A percentile compares a stretch with the other conserved stretches of the same genome.
These are phyloP conservation scores for Paraurostyla sp. DNA, from an alignment of 73 alveolate species.

Conservation along the genomic window DNA sequence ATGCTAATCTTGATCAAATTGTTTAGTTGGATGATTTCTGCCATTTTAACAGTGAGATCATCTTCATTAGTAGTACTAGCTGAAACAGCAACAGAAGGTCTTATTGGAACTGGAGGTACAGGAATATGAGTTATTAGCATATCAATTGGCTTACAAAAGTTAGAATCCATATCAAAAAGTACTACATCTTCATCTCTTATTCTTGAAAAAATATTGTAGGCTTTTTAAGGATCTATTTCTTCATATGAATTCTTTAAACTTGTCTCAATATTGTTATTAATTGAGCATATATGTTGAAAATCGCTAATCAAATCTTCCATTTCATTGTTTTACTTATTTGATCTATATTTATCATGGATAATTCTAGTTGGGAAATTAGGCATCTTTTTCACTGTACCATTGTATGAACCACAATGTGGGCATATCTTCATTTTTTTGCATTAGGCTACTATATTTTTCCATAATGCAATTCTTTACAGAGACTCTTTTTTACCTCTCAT, in stretches of 20 bases:
- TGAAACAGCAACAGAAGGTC: constrained; percentile 87
- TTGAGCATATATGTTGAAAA: constrained; percentile 42
- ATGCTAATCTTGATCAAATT: constrained; percentile 71
- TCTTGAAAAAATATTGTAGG: constrained; percentile 81
- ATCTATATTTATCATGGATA: constrained; percentile 86
- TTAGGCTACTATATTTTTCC: constrained; percentile 48
- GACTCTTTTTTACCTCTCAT: constrained; percentile 54
- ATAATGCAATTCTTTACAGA: background rate
- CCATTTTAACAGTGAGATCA: constrained; percentile 92
- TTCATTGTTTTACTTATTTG: constrained; percentile 65
- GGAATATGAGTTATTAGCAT: constrained; percentile 85
- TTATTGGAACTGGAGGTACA: constrained; percentile 96
- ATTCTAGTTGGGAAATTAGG: constrained; percentile 84
- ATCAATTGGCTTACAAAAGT: constrained; percentile 84
- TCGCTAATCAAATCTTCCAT: constrained; percentile 54
- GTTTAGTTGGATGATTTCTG: constrained; percentile 84
- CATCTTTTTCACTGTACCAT: constrained; percentile 89
- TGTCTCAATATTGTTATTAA: constrained; percentile 65
- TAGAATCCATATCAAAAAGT: constrained; percentile 86
- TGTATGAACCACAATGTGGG: constrained; percentile 89
- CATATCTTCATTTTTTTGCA: constrained; percentile 85
- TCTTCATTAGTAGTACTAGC: constrained; percentile 92
- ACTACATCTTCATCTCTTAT: constrained; percentile 87
- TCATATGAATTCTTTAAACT: constrained; percentile 72
- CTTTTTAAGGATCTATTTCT: constrained; percentile 79